A percentile compares a stretch with the other conserved stretches of the same genome.
These are phyloP conservation scores for Ustilago sp. DNA, from an alignment of 1,284 basidiomycete species.

Conservation along the genomic window DNA sequence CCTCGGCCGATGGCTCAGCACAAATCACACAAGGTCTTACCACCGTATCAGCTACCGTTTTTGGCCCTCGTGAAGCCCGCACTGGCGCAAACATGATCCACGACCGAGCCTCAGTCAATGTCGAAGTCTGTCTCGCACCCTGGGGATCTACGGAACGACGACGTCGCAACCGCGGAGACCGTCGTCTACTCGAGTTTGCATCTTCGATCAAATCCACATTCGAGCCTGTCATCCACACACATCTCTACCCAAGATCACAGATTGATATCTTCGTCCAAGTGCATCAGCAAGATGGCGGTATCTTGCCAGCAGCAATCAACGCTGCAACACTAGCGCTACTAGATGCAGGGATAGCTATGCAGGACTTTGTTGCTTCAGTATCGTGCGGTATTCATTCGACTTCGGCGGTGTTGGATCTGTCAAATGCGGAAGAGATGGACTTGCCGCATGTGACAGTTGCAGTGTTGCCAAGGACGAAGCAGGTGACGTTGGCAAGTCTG, in stretches of 20 bases:
- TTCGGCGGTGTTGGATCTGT: slow-evolving; percentile 83
- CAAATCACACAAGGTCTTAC: slow-evolving; percentile 89
- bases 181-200: slow-evolving; percentile 88
- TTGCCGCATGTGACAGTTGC: slow-evolving; percentile 89
- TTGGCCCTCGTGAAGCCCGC: slow-evolving; percentile 88
- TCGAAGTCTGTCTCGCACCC: slow-evolving; percentile 74
- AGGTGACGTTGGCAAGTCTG: slow-evolving; percentile 88
- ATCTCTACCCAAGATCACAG: slow-evolving; percentile 90
- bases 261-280: slow-evolving; percentile 95
- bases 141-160: slow-evolving; percentile 86
- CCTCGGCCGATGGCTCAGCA: slow-evolving; percentile 83
- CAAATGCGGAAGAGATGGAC: slow-evolving; percentile 87
- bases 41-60: slow-evolving; percentile 84
- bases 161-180: slow-evolving; percentile 75
- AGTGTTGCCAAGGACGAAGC: slow-evolving; percentile 82
- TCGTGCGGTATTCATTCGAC: slow-evolving; percentile 72
- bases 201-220: slow-evolving; percentile 91
- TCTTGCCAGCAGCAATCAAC: slow-evolving; percentile 94
- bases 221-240: slow-evolving; percentile 90
- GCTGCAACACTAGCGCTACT: slow-evolving; percentile 91
- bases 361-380: slow-evolving; percentile 88
- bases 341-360: slow-evolving; percentile 87
- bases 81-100: slow-evolving; percentile 46
- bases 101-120: slow-evolving; percentile 75
- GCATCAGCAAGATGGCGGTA: slow-evolving; percentile 86